Base-by-base conservation (phyloP, 768 basidiomycete species). In the Flagelloscypha sp. region DNA sequence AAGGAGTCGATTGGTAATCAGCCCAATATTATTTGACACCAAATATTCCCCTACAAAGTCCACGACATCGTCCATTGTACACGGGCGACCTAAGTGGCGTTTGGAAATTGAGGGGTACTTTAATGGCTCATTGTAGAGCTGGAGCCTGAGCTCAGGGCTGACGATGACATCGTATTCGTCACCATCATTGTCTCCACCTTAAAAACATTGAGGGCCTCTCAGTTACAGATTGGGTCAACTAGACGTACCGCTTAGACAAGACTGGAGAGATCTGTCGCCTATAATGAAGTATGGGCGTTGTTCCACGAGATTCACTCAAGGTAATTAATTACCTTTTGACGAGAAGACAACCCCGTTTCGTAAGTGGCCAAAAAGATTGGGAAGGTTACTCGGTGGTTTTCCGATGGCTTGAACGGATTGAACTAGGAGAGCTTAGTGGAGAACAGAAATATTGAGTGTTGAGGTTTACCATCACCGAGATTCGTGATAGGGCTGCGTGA, bases 1-100 rank as follows among this genome's bases (percentile, higher is more conserved):
- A 3, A 89, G 59, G 41, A 84, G 74, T 34, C 76, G 65, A 43
- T 74, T 72, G 1, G 83, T 76, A 12, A 87, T 44, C 7, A 88
- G 59, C 7, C 84, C 83, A 68, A 86, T 55, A 27, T 85, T 71
- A 48, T 89, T 85, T 0, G 85, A 85, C 42, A 83, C 70, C 50
- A 90, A 85, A 37, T 88, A 90, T 46, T 89, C 77, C 10, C 85
- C 75, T 15, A 90, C 62, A 46, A 90, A 89, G 38, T 89, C 66
- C 41, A 80, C 82, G 9, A 89, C 74, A 44, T 87, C 84, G 1
- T 77, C 62, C 5, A 85, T 69, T 0, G 66, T 74, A 37, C 75
- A 73, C 6, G 71, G 65, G 12, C 68, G 57, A 0, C 65, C 61
- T 8, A 38, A 27, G 9, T 46, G 47, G 16, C 78, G 55, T 4